phyloP scores from a whole-genome alignment of 345 rosid species.

The Lagerstroemia speciosa region DNA sequence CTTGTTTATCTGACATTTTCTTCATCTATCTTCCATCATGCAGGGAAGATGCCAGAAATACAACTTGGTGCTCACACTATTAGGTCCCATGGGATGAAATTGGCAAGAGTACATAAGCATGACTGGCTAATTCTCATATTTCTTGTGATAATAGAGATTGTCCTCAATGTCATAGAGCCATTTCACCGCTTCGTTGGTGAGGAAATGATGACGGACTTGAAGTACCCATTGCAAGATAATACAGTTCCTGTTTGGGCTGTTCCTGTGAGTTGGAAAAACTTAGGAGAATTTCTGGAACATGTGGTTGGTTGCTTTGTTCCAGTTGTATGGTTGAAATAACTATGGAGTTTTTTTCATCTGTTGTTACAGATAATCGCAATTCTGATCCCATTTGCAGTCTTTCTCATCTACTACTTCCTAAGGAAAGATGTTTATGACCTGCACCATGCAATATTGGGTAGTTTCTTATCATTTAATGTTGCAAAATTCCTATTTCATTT shows the following conservation, averaged over 20 bases:
- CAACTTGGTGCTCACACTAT: conserved; percentile 63
- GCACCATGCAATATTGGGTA: conserved; percentile 86
- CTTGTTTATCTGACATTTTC: background rate
- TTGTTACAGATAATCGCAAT: conserved; percentile 55
- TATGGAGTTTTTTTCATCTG: background rate
- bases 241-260: conserved; percentile 88
- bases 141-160: conserved; percentile 43
- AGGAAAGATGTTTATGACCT: conserved; percentile 78
- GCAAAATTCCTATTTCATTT: background rate
- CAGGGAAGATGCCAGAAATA: conserved; percentile 57
- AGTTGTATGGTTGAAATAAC: background rate
- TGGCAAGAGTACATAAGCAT: conserved; percentile 69
- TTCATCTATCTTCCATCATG: background rate
- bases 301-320: background rate
- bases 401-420: conserved; percentile 54
- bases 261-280: conserved; percentile 41
- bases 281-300: background rate
- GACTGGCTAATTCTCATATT: conserved; percentile 85
- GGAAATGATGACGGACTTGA: conserved; percentile 70
- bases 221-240: conserved; percentile 63
- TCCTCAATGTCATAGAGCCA: conserved; percentile 67
- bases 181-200: conserved; percentile 88
- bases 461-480: conserved; percentile 8
- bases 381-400: conserved; percentile 51
- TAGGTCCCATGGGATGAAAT: conserved; percentile 63